These are phyloP conservation scores for Kodamaea nitidulidarum DNA, from an alignment of 805 yeast genomes.

Conservation along the genomic window DNA sequence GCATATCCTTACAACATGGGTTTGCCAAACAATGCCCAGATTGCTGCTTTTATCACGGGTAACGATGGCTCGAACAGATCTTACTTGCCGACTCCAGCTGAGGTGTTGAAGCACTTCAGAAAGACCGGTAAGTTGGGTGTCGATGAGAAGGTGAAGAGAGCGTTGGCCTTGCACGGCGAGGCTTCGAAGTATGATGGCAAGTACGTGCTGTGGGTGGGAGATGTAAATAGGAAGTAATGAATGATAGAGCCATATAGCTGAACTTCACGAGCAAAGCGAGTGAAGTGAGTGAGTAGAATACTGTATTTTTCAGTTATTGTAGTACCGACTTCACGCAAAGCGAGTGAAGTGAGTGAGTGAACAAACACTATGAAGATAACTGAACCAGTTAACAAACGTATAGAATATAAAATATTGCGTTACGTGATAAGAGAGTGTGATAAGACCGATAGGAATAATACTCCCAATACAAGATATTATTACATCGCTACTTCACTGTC, in stretches of 20 bases:
- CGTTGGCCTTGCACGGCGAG: slow-evolving; percentile 56
- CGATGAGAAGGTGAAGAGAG: slow-evolving; percentile 51
- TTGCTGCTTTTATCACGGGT: slow-evolving; percentile 66
- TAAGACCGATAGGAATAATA: too few relatives aligned
- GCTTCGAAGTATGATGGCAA: slow-evolving; percentile 37
- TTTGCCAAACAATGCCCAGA: slow-evolving; percentile 67
- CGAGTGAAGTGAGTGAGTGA: neutral
- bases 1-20: slow-evolving; percentile 67
- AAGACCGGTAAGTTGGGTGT: slow-evolving; percentile 57
- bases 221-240: slow-evolving; percentile 12
- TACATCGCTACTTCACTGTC: too few relatives aligned
- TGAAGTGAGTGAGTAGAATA: too few relatives aligned
- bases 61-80: slow-evolving; percentile 60
- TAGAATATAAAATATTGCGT: too few relatives aligned
- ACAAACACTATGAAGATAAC: neutral
- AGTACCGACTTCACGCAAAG: too few relatives aligned
- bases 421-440: too few relatives aligned
- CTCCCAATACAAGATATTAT: too few relatives aligned
- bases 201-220: slow-evolving; percentile 40
- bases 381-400: neutral
- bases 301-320: too few relatives aligned
- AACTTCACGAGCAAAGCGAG: too few relatives aligned
- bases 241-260: too few relatives aligned
- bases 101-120: slow-evolving; percentile 61
- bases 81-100: slow-evolving; percentile 64